Base-by-base conservation (phyloP, 345 rosid genomes). In the Dipteronia dyeriana region DNA sequence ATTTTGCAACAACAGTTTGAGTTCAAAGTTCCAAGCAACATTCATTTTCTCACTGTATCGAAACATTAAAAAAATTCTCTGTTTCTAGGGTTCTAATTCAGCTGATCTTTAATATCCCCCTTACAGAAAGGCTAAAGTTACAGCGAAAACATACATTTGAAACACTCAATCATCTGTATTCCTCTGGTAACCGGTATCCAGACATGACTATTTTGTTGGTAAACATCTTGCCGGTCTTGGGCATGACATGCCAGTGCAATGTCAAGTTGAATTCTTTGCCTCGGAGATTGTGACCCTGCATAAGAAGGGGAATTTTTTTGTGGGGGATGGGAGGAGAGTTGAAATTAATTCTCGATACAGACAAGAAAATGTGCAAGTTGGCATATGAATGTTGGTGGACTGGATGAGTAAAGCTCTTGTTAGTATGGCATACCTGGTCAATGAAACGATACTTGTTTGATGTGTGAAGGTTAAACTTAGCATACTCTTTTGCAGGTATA, bases 211-310 rank as follows among this genome's bases (percentile, higher is more conserved):
- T 72, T 79, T 94, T 91, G 82, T 90, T 85, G 5, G 91, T 91
- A 79, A 91, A 87, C 96, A 94, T 94, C 88, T 92, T 92, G 67
- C 98, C 97, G 0, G 97, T 90, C 86, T 92, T 94, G 25, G 98
- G 97, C 98, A 94, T 94, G 47, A 94, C 95, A 76, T 94, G 97
- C 97, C 98, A 94, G 73, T 89, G 98, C 84, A 94, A 82, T 7
- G 98, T 92, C 84, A 94, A 80, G 82, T 94, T 94, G 91, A 91
- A 94, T 8, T 87, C 89, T 79, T 91, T 92, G 6, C 97, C 97
- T 0, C 93, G 91, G 51, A 94, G 97, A 77, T 87, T 91, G 67
- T 87, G 88, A 71, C 98, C 98, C 98, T 94, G 77, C 54, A 81
- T 49, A 43, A 43, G 41, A 13, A 76, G 61, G 51, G 57, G 12